Percentiles rank a stretch among this genome's conserved stretches.
Conservation (phyloP, 1,284 basidiomycete species). For the Puccinia hordei region DNA sequence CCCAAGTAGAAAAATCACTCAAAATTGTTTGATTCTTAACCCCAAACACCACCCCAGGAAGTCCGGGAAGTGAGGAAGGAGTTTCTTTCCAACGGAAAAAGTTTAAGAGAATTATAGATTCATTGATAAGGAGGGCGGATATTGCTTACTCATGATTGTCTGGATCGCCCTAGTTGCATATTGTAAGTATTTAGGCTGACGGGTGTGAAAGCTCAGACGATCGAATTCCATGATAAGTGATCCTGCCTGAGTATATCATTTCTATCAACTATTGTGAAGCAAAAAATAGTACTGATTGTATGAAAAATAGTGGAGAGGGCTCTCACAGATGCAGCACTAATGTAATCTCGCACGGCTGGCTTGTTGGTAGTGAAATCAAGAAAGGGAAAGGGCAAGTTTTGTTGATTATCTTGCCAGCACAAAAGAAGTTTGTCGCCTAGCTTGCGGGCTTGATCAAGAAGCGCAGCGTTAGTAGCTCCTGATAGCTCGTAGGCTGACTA, state of each 20-base stretch:
- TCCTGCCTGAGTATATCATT: conserved; percentile 16
- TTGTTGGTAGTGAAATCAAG: conserved; percentile 25
- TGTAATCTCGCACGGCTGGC: background rate
- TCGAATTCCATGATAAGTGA: conserved; percentile 49
- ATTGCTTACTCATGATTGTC: conserved; percentile 37
- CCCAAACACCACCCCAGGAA: conserved; percentile 37
- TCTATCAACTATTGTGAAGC: background rate
- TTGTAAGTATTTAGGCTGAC: conserved; percentile 35
- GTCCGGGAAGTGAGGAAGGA: conserved; percentile 12
- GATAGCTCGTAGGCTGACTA: conserved; percentile 50
- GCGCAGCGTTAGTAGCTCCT: conserved; percentile 26
- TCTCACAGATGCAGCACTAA: conserved; percentile 41
- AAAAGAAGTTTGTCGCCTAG: conserved; percentile 29
- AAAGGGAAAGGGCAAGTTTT: conserved; percentile 30
- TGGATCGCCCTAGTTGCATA: conserved; percentile 29
- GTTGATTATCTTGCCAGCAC: conserved; percentile 39
- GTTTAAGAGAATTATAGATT: background rate
- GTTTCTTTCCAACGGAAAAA: background rate
- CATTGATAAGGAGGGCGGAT: background rate
- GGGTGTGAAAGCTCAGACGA: conserved; percentile 43
- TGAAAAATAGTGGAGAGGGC: background rate
- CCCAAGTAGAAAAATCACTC: conserved; percentile 34
- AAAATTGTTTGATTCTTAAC: conserved; percentile 37
- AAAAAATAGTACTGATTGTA: background rate
- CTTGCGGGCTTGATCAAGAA: conserved; percentile 44